A percentile compares a stretch with the other conserved stretches of the same genome.
phyloP scores from a whole-genome alignment of 1,284 basidiomycete genomes.

The Volvariella volvacea region DNA sequence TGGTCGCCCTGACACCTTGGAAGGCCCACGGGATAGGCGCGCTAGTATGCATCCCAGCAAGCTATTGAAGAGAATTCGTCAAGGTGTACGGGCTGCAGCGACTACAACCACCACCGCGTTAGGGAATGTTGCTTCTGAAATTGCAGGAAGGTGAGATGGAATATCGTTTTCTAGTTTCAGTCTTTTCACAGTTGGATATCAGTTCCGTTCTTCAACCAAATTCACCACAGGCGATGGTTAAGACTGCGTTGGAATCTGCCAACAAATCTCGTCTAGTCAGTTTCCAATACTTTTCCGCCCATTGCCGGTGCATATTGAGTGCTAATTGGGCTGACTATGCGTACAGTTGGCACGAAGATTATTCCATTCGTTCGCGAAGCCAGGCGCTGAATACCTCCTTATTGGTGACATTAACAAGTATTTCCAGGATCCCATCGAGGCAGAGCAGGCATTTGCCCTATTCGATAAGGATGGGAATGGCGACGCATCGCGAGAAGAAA shows the following conservation, averaged over 20 bases:
- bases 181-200: constrained; percentile 14
- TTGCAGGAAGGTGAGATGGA: constrained; percentile 59
- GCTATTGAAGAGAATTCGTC: constrained; percentile 67
- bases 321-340: too few species aligned
- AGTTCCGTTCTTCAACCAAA: constrained; percentile 85
- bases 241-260: constrained; percentile 69
- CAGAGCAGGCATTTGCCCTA: constrained; percentile 59
- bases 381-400: constrained; percentile 52
- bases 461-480: constrained; percentile 87
- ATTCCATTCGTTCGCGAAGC: constrained; percentile 81
- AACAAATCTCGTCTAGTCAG: constrained; percentile 77
- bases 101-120: constrained; percentile 80
- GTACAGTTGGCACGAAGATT: constrained; percentile 74
- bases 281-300: constrained; percentile 6
- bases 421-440: constrained; percentile 66
- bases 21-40: constrained; percentile 24
- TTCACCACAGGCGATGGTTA: constrained; percentile 79
- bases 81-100: constrained; percentile 66
- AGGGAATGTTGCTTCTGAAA: constrained; percentile 71
- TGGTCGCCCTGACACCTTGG: constrained; percentile 63
- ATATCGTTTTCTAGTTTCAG: not conserved
- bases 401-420: constrained; percentile 70
- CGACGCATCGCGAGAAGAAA: constrained; percentile 41
- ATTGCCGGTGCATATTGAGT: constrained; percentile 3
- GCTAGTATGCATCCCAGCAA: constrained; percentile 46